Base-by-base conservation (phyloP, 495 filamentous ascomycete genomes). In the Penicillium maclennaniae region DNA sequence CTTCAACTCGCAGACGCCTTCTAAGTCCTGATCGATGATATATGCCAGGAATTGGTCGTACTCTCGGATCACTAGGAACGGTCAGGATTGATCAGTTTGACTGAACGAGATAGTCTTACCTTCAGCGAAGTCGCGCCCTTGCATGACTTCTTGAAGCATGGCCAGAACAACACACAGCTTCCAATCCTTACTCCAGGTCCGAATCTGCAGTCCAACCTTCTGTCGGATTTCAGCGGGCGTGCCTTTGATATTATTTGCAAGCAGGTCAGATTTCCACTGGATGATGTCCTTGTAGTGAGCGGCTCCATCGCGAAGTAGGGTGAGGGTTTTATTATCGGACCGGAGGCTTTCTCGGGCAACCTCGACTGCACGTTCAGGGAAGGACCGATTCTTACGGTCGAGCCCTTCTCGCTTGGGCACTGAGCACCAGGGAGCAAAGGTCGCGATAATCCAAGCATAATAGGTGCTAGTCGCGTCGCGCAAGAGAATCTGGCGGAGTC, bases 151-250 rank as follows among this genome's bases (percentile, higher is more conserved):
- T 12, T 85, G 75, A 10, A 95, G 62, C 2, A 96, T 63, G 6
- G 87, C 78, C 60, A 84, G 83, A 28, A 96, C 55, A 3, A 88
- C 77, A 60, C 89, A 88, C 31, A 83, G 72, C 61, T 83, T 79
- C 93, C 93, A 97, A 51, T 86, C 68, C 1, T 80, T 76, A 25
- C 78, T 85, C 88, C 92, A 93, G 6, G 73, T 66, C n/a, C 89
- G 81, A 55, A 98, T 87, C 1, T 77, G 79, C 79, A 91, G 83
- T 3, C 92, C 92, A 20, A 92, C 73, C 5, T 68, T 66, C 59
- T 81, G 78, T 43, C 83, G 68, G 17, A 69, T 56, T 45, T 73
- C 72, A 19, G 68, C 67, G 2, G 68, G 20, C n/a, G 53, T 75
- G 57, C 69, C 72, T 37, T 45, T 43, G 31, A 71, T 53, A 6